A percentile compares a stretch with the other conserved stretches of the same genome.
Evolutionary conservation across 139 green algal species (phyloP).

Genomic region (Medakamo hakoo): DNA sequence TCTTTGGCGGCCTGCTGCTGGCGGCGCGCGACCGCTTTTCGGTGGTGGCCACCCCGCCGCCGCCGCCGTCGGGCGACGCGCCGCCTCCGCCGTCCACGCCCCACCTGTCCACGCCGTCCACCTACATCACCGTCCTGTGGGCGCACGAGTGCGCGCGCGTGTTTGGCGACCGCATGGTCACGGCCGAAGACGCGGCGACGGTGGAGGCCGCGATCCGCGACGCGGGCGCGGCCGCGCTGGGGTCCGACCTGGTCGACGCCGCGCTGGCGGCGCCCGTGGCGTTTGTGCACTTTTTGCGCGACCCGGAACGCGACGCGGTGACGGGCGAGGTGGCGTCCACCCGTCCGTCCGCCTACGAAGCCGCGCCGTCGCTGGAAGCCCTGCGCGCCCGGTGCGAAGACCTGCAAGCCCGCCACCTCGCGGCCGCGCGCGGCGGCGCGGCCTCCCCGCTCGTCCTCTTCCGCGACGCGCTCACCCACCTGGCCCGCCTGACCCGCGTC

Average conservation of each 20-base stretch:
- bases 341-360: constrained; percentile 75
- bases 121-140: constrained; percentile 49
- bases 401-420: constrained; percentile 14
- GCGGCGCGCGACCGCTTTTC: constrained; percentile 33
- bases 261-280: constrained; percentile 56
- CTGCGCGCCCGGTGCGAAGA: constrained; percentile 32
- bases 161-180: constrained; percentile 82
- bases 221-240: constrained; percentile 27
- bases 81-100: constrained; percentile 53
- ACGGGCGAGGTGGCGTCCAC: constrained; percentile 58
- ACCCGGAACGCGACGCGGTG: constrained; percentile 62
- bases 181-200: constrained; percentile 73
- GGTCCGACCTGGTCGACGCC: background rate
- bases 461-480: constrained; percentile 73
- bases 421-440: too few species aligned
- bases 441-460: constrained; percentile 80
- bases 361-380: constrained; percentile 14
- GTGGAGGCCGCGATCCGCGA: constrained; percentile 44
- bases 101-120: constrained; percentile 26
- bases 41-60: constrained; percentile 3
- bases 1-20: constrained; percentile 71
- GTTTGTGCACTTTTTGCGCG: constrained; percentile 89
- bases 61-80: constrained; percentile 52
- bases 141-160: constrained; percentile 80
- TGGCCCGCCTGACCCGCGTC: constrained; percentile 72